Conservation (phyloP, 2,329 filamentous ascomycete genomes). For the Talaromyces marneffei region DNA sequence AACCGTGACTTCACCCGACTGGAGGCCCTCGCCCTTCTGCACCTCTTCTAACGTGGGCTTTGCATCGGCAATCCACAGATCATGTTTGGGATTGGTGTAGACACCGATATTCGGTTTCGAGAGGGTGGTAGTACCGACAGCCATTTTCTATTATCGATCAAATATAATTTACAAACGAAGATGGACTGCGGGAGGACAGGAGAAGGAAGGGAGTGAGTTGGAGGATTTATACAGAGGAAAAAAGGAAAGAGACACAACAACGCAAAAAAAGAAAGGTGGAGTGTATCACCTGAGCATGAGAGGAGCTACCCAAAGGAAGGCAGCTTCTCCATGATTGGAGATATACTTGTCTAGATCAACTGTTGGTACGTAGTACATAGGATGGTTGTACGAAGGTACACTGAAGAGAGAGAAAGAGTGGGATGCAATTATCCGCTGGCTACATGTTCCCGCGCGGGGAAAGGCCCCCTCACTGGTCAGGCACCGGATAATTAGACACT, state of each 20-base stretch:
- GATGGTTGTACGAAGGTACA: too few species aligned
- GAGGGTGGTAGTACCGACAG: neutral
- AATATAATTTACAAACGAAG: neutral
- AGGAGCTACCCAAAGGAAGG: neutral
- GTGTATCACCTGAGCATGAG: neutral
- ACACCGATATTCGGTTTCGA: constrained; percentile 89
- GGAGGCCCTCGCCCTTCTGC: constrained; percentile 60
- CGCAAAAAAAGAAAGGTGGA: neutral
- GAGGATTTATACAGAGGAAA: neutral
- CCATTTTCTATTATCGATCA: constrained; percentile 9
- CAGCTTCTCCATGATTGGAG: constrained; percentile 5
- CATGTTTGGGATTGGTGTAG: constrained; percentile 88
- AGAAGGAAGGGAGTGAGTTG: neutral
- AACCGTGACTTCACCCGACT: constrained; percentile 77
- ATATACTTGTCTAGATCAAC: too few species aligned
- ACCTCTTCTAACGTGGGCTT: constrained; percentile 71
- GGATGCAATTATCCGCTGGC: neutral
- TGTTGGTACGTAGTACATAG: neutral
- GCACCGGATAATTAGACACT: neutral
- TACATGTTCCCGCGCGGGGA: neutral
- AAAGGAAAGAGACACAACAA: neutral
- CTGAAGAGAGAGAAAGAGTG: neutral
- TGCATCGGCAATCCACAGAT: constrained; percentile 80
- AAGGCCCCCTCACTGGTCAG: neutral
- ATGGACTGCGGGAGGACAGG: neutral